Percentiles rank a stretch among this genome's conserved stretches.
Evolutionary conservation across 768 basidiomycete species (phyloP).

Genomic region (Sistotremastrum suecicum): DNA sequence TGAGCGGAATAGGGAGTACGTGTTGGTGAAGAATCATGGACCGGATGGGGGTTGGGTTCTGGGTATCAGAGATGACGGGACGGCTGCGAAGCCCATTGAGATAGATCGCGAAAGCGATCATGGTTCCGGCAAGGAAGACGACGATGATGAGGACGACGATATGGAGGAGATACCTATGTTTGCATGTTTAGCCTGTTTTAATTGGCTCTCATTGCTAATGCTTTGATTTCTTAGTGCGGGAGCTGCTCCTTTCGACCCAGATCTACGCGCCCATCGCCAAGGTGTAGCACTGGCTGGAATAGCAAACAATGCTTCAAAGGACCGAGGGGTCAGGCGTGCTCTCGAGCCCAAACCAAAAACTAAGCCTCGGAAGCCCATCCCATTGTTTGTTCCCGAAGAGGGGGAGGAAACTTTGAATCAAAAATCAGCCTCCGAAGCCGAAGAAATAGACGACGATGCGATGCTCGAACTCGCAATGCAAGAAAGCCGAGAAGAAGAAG

Average conservation of each 20-base stretch:
- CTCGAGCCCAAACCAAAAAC: conserved; percentile 17
- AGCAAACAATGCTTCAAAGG: conserved; percentile 12
- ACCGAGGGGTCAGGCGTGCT: no score
- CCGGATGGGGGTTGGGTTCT: conserved; percentile 87
- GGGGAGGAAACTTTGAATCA: conserved; percentile 9
- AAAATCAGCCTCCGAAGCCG: conserved; percentile 21
- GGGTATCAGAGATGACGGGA: conserved; percentile 81
- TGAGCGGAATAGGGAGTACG: conserved; percentile 87
- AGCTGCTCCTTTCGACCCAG: conserved; percentile 32
- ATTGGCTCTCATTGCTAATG: neutral
- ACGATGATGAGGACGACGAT: conserved; percentile 28
- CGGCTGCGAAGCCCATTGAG: conserved; percentile 70
- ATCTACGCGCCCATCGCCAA: conserved; percentile 47
- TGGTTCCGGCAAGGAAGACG: conserved; percentile 17
- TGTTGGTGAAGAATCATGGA: conserved; percentile 87
- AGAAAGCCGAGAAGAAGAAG: neutral
- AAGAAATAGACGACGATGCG: conserved; percentile 13
- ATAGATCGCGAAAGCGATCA: conserved; percentile 48
- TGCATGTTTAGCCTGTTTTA: conserved; percentile 10
- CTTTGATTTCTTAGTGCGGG: conserved; percentile 18
- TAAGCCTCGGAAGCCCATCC: conserved; percentile 22
- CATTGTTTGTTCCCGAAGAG: conserved; percentile 41
- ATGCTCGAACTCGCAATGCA: conserved; percentile 1
- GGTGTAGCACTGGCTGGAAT: conserved; percentile 50
- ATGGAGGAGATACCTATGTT: conserved; percentile 79